Conservation (phyloP, 1,284 basidiomycete genomes). For the Coniophora puteana region DNA sequence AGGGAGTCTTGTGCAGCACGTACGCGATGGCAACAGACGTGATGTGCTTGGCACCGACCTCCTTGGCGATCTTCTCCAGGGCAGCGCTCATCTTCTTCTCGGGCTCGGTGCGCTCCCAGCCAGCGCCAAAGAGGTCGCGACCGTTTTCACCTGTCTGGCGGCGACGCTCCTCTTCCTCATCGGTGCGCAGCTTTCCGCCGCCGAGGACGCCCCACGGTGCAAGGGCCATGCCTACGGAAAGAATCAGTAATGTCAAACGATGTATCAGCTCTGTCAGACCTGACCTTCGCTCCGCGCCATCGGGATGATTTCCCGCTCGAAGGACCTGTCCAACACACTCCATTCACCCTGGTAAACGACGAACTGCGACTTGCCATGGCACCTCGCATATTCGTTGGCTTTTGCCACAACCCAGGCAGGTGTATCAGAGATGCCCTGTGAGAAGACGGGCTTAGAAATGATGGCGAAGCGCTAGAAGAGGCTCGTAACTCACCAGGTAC, state of each 20-base stretch:
- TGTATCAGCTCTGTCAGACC: not conserved
- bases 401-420: conserved; percentile 47
- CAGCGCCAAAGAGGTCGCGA: conserved; percentile 6
- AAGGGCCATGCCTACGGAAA: conserved; percentile 24
- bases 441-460: not conserved
- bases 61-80: conserved; percentile 26
- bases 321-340: conserved; percentile 40
- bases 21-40: conserved; percentile 43
- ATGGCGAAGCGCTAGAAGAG: not conserved
- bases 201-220: conserved; percentile 33
- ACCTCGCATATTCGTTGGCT: conserved; percentile 45
- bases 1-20: conserved; percentile 43
- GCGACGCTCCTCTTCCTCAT: conserved; percentile 19
- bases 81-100: conserved; percentile 21
- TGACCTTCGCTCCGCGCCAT: conserved; percentile 31
- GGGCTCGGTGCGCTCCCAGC: conserved; percentile 23
- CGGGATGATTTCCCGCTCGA: conserved; percentile 53
- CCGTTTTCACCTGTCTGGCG: conserved; percentile 17
- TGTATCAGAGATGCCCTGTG: conserved; percentile 30
- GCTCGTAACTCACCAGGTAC: conserved; percentile 35
- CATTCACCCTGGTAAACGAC: conserved; percentile 49
- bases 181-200: conserved; percentile 24
- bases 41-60: conserved; percentile 7
- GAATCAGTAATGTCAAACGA: not conserved
- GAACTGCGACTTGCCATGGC: conserved; percentile 42